Base-by-base conservation (phyloP, 2,329 filamentous ascomycete species). In the Parafenestella ontariensis region DNA sequence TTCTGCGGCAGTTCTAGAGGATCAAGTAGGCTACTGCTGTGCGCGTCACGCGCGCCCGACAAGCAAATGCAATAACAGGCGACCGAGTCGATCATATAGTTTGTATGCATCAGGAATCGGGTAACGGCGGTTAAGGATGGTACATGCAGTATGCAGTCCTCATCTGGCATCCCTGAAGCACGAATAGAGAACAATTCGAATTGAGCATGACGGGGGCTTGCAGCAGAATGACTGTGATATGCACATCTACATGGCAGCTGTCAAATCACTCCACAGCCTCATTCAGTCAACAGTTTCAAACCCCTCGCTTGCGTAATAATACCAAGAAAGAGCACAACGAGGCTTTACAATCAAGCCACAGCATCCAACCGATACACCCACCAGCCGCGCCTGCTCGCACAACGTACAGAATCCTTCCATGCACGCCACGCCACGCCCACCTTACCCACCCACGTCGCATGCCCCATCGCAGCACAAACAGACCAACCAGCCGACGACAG, bases 51-150 rank as follows among this genome's bases (percentile, higher is more conserved):
- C 24, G 41, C 8, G 24, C 17, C 13, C 6, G 5, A 26, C n/a
- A 29, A 29, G 24, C 23, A 29, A n/a, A 34, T 10, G 41, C 23
- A 43, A 43, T 24, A 43, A 20, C 23, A 8, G 8, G 24, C n/a
- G 9, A 26, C 41, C 10, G 17, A n/a, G 41, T 43, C 41, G 41
- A 43, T 43, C 41, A 29, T 43, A 43, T 43, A 43, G 41, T 29
- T 34, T 15, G 24, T 20, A 43, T 43, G 41, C 41, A 43, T 26
- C 6, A 24, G 29, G 24, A n/a, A 29, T 29, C 41, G 41, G 26
- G 5, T 43, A 43, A 9, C 41, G 24, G n/a, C 41, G 23, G 24
- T 28, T 28, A 13, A 26, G n/a, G 24, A 6, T 8, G 17, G 18
- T 39, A 39, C 36, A 39, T 11, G 36, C 37, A 40, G 20, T 3